These are phyloP conservation scores for Arthrinium phaeospermum DNA, from an alignment of 2,329 filamentous ascomycete species.

Conservation along the genomic window DNA sequence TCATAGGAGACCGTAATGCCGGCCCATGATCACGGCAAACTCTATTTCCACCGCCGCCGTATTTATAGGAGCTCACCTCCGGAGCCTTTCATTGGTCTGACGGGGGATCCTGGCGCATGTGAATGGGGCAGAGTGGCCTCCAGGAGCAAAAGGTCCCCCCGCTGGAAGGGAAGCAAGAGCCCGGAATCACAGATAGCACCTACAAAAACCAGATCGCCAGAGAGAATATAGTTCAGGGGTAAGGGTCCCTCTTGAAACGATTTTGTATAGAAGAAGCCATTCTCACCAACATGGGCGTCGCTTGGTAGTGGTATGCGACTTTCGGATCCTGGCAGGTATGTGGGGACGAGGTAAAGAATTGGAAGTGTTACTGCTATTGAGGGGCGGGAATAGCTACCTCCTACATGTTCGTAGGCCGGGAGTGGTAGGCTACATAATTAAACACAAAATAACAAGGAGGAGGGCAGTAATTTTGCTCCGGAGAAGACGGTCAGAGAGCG, in stretches of 20 bases:
- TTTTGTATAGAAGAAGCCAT: neutral
- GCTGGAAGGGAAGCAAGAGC: neutral
- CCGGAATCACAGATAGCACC: neutral
- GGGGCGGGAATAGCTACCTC: neutral
- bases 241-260: neutral
- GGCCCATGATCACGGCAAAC: neutral
- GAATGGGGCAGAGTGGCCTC: neutral
- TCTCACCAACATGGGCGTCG: neutral
- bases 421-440: neutral
- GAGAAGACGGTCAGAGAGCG: neutral
- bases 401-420: neutral
- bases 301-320: neutral
- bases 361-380: neutral
- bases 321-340: neutral
- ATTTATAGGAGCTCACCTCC: conserved; percentile 12
- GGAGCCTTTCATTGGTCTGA: neutral
- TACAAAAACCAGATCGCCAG: conserved; percentile 1
- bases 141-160: neutral
- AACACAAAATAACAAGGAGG: neutral
- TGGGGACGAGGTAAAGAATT: neutral
- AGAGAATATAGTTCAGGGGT: neutral
- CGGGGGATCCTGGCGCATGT: neutral
- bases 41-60: neutral
- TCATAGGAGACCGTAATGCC: neutral
- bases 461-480: neutral